phyloP scores from a whole-genome alignment of 352 stramenopile genomes.

The Achlya hypogyna region DNA sequence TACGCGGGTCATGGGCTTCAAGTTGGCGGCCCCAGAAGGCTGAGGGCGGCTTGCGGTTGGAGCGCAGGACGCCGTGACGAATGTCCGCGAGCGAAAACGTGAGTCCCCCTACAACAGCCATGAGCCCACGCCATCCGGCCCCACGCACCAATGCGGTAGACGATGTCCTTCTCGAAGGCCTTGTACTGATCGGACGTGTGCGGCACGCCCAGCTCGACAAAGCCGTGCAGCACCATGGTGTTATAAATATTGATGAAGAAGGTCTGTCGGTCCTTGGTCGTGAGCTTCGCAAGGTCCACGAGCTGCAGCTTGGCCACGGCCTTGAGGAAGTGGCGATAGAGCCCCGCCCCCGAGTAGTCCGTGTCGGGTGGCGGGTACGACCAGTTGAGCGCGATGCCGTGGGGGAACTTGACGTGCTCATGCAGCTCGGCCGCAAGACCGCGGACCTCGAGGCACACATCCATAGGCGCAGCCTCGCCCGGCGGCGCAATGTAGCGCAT shows the following conservation, averaged over 20 bases:
- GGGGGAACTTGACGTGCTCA: slow-evolving; percentile 47
- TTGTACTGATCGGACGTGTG: slow-evolving; percentile 78
- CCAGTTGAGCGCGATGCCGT: slow-evolving; percentile 49
- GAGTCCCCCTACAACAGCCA: slow-evolving; percentile 34
- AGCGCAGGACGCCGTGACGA: slow-evolving; percentile 79
- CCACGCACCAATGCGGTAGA: slow-evolving; percentile 55
- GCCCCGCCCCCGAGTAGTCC: slow-evolving; percentile 19
- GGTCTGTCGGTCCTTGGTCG: slow-evolving; percentile 74
- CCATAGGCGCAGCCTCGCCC: slow-evolving; percentile 44
- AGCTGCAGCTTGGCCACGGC: slow-evolving; percentile 50
- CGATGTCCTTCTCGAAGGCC: slow-evolving; percentile 73
- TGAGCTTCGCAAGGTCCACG: slow-evolving; percentile 56
- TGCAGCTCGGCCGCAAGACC: slow-evolving; percentile 63
- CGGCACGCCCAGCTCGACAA: slow-evolving; percentile 78
- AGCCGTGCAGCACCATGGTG: slow-evolving; percentile 75
- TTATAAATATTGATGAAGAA: slow-evolving; percentile 90
- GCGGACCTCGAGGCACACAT: slow-evolving; percentile 56
- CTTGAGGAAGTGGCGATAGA: slow-evolving; percentile 74
- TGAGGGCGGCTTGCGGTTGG: slow-evolving; percentile 78
- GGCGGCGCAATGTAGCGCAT: slow-evolving; percentile 57
- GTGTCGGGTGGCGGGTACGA: slow-evolving; percentile 29
- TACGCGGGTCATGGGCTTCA: slow-evolving; percentile 67
- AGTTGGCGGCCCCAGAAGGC: slow-evolving; percentile 84
- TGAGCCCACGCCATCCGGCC: neutral
- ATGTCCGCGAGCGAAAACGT: slow-evolving; percentile 79